Evolutionary conservation across 306 rosid species (phyloP), one percentile per base, ranked within the genome.

Genomic region (Cicer bijugum): DNA sequence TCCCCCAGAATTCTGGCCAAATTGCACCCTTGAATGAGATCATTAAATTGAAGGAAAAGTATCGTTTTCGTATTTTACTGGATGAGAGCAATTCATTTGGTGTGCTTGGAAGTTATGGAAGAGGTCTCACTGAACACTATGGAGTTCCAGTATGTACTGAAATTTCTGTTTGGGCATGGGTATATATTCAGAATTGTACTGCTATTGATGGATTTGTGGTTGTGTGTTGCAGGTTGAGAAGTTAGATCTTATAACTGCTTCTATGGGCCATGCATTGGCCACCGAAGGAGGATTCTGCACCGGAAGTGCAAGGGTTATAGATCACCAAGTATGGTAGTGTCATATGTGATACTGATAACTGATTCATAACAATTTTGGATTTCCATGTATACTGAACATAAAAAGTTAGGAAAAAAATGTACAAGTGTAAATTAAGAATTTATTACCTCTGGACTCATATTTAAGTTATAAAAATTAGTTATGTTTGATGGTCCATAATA

Each of bases 221-320:
- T 63, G 50, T 71, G 51, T 72, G 46, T 70, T 84, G 81, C 89
- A 90, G 99, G 87, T 82, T 84, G 99, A 86, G 20, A 90, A 95
- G 83, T 81, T 95, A 80, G 99, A 95, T 69, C 90, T 95, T 78
- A 81, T 95, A 71, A 95, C 99, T 45, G 97, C 99, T 78, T 88
- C 97, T 56, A 88, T 95, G 99, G 99, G 99, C 77, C 93, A 91
- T 78, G 96, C 97, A 67, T 82, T 95, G 80, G 99, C 99, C 16
- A 47, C 97, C 38, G 99, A 91, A 83, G 99, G 99, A 80, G 99
- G 99, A 75, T 95, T 95, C 86, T 91, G 99, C 91, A 95, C 97
- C 1, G 99, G 97, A 83, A 95, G 81, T 78, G 83, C 97, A 57
- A 84, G 97, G 78, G 97, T 95, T 75, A 87, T 92, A 67, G 99